These are phyloP conservation scores for Teunomyces cretensis DNA, from an alignment of 805 yeast species.

Conservation along the genomic window DNA sequence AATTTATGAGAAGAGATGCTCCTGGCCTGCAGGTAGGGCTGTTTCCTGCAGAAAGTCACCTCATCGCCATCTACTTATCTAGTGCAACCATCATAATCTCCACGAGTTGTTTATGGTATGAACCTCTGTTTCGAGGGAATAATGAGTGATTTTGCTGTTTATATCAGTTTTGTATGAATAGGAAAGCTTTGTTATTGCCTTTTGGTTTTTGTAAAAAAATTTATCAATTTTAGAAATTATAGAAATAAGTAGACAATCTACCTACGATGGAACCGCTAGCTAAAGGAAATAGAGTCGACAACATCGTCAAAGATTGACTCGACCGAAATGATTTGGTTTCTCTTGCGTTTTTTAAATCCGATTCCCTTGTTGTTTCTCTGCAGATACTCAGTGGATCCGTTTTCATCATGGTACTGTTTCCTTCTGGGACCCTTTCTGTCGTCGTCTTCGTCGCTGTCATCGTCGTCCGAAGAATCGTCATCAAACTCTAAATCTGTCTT, in stretches of 20 bases:
- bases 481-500: background rate
- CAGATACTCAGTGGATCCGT: background rate
- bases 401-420: background rate
- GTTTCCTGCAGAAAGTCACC: background rate
- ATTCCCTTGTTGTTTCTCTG: background rate
- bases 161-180: too few relatives aligned
- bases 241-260: too few relatives aligned
- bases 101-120: too few relatives aligned
- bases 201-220: background rate
- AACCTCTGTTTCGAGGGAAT: too few relatives aligned
- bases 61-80: background rate
- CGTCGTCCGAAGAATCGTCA: slow-evolving; percentile 5
- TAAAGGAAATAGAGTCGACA: too few relatives aligned
- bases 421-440: background rate
- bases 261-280: too few relatives aligned
- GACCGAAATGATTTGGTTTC: background rate
- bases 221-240: too few relatives aligned
- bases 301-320: too few relatives aligned
- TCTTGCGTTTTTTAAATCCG: background rate
- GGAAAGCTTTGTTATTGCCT: background rate
- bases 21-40: background rate
- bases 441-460: slow-evolving; percentile 3
- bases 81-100: too few relatives aligned
- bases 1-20: slow-evolving; percentile 4
- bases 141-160: too few relatives aligned